These are phyloP conservation scores for Clonostachys chloroleuca DNA, from an alignment of 2,329 filamentous ascomycete species.

Conservation along the genomic window DNA sequence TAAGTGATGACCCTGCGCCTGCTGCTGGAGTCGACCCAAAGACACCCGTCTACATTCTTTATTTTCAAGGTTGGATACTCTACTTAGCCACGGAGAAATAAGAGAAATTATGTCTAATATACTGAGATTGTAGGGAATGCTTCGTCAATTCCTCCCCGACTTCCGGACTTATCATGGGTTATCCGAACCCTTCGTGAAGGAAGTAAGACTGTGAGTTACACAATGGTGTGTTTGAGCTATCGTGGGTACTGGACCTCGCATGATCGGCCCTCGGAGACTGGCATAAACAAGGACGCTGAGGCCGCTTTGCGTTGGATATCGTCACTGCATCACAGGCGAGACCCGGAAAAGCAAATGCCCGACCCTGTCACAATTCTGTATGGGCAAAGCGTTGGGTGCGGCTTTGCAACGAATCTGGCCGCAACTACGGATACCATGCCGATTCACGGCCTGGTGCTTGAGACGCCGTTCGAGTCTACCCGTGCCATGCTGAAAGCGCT, in stretches of 20 bases:
- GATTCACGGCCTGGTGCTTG: conserved; percentile 55
- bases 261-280: conserved; percentile 65
- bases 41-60: conserved; percentile 47
- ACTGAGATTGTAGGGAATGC: conserved; percentile 44
- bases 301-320: conserved; percentile 61
- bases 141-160: conserved; percentile 50
- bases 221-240: conserved; percentile 54
- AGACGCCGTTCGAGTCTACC: conserved; percentile 72
- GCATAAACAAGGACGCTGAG: conserved; percentile 64
- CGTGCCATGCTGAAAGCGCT: conserved; percentile 65
- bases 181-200: conserved; percentile 37
- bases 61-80: conserved; percentile 45
- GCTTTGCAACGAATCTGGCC: conserved; percentile 62
- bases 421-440: conserved; percentile 23
- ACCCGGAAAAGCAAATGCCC: conserved; percentile 6
- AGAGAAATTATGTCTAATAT: background rate
- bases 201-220: conserved; percentile 29
- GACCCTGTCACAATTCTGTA: conserved; percentile 54
- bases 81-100: background rate
- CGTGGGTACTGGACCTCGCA: conserved; percentile 76
- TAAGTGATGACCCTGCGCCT: conserved; percentile 30
- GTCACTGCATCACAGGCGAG: conserved; percentile 24
- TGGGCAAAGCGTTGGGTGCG: conserved; percentile 75
- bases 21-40: background rate
- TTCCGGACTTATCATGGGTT: conserved; percentile 51